Evolutionary conservation across 306 rosid genomes (phyloP), one percentile per base, ranked within the genome.

Genomic region (Echinosophora koreensis): DNA sequence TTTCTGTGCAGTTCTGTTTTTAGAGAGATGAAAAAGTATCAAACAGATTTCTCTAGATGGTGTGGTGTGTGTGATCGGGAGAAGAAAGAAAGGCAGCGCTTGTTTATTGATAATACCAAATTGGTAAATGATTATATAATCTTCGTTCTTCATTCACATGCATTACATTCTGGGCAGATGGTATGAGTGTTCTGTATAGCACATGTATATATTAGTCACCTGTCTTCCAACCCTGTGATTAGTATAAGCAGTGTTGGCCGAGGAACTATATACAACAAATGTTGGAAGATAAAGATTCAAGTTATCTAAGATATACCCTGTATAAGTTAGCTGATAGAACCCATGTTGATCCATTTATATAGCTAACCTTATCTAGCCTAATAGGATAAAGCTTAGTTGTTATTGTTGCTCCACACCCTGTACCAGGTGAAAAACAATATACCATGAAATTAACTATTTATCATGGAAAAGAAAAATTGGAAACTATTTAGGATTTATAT

Each of bases 21-120:
- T 65, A 74, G 90, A 81, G 84, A 84, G 80, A 72, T 84, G 87
- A 71, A 64, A 67, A 77, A 9, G 82, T 77, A 73, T 52, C 79
- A 58, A 44, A 74, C 65, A 51, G 88, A 79, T 75, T 87, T 81
- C 72, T 78, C 72, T 64, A 66, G 73, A 73, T 87, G 86, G 86
- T 87, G 86, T 55, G 80, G 39, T 16, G 82, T 65, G 52, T 87
- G 88, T 82, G 17, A 75, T 59, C 82, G 80, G 6, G 82, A 80
- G 72, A 81, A 69, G 82, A 55, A 73, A 56, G 84, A 71, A n/a
- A 51, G 64, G 82, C 66, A 73, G 71, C 77, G 52, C 57, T 56
- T 57, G 18, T 37, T 42, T 32, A 67, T 76, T 56, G 81, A 70
- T 32, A 38, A 67, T 37, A 35, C 66, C 35, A 56, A 30, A 74